Conservation (phyloP, 2,329 filamentous ascomycete species). For the Alternaria sp. region DNA sequence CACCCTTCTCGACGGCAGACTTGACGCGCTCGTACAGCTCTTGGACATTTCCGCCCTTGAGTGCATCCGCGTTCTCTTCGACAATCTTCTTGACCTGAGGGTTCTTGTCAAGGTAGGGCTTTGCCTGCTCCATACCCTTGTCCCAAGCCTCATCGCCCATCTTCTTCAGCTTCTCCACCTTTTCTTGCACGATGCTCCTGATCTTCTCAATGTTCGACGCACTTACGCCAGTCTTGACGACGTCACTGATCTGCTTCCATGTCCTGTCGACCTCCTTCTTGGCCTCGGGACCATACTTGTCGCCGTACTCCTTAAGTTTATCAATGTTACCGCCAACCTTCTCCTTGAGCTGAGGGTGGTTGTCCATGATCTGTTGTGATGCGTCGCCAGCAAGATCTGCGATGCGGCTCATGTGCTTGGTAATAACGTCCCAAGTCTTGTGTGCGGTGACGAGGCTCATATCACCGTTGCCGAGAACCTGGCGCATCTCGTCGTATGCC, state of each 20-base stretch:
- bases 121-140: conserved; percentile 73
- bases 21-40: conserved; percentile 71
- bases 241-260: conserved; percentile 71
- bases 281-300: conserved; percentile 76
- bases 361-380: conserved; percentile 70
- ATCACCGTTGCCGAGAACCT: conserved; percentile 65
- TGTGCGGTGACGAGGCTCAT: conserved; percentile 69
- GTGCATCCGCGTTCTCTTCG: conserved; percentile 72
- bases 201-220: conserved; percentile 63
- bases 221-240: conserved; percentile 69
- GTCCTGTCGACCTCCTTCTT: conserved; percentile 79
- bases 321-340: conserved; percentile 73
- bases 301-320: conserved; percentile 73
- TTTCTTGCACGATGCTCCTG: conserved; percentile 72
- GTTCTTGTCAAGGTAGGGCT: conserved; percentile 78
- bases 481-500: conserved; percentile 72
- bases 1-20: conserved; percentile 67
- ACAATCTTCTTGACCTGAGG: conserved; percentile 77
- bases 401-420: conserved; percentile 68
- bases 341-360: conserved; percentile 76
- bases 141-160: conserved; percentile 76
- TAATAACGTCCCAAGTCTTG: conserved; percentile 68
- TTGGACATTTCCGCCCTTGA: conserved; percentile 72
- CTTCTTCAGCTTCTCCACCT: conserved; percentile 71
- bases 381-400: conserved; percentile 70